Base-by-base conservation (phyloP, 345 rosid genomes). In the Salix viminalis region DNA sequence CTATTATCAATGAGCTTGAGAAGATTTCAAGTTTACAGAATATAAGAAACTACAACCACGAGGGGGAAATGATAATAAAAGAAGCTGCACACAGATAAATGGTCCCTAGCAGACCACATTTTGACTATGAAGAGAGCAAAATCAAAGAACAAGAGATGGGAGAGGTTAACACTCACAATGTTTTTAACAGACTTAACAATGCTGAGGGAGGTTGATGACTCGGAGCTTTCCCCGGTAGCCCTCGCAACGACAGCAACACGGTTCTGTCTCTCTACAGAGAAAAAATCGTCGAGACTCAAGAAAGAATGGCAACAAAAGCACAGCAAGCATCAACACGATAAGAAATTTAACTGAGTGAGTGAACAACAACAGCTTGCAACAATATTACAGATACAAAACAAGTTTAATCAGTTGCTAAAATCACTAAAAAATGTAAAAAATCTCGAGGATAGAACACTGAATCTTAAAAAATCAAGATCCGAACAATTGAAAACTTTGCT, bases 121-220 rank as follows among this genome's bases (percentile, higher is more conserved):
- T 19, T 52, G 23, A 21, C 24, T 0, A 54, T 19, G 60, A 15
- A 12, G 12, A 28, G 41, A 32, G 16, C 6, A 34, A 10, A 58
- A 39, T 54, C 48, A 12, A 11, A 68, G 19, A 60, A 34, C 41
- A 10, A 9, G 74, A 4, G 24, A 50, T 58, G 34, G 30, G 19
- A 76, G 39, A 72, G 36, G 37, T 39, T 65, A 66, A 30, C 48
- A 88, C 97, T 90, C 79, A 90, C 97, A 80, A 87, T 81, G 84
- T 79, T 86, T 82, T 88, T 92, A 65, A 91, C 85, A 32, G 97
- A 85, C 79, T 86, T 81, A 52, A 90, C 78, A 79, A 90, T 36
- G 79, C 78, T 75, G 26, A 95, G 89, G 70, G 94, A 89, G 72
- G 86, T 80, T 41, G 97, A 89, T 81, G 97, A 81, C 50, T 89